Evolutionary conservation across 2,329 filamentous ascomycete genomes (phyloP).

Genomic region (Chaetomiaceae sp.): DNA sequence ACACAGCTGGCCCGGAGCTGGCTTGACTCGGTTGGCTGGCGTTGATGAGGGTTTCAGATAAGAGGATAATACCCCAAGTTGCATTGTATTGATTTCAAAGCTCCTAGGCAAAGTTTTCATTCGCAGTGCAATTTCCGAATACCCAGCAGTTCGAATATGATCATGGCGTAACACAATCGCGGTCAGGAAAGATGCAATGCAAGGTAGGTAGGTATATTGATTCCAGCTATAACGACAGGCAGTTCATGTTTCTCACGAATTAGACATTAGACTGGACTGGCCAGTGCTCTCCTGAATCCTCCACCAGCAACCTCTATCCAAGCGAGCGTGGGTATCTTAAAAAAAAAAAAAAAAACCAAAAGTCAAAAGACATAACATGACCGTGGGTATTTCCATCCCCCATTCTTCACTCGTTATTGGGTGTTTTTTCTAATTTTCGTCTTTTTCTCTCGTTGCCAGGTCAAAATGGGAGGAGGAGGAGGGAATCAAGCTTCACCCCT

Average conservation of each 20-base stretch:
- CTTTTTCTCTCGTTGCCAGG: background rate
- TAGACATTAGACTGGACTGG: conserved; percentile 8
- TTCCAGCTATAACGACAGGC: no score
- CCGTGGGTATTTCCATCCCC: background rate
- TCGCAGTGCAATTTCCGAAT: no score
- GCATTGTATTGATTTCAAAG: background rate
- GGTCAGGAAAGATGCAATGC: no score
- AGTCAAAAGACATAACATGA: background rate
- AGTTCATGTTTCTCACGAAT: conserved; percentile 5
- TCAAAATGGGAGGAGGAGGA: background rate
- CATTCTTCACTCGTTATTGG: background rate
- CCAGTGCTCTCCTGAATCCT: background rate
- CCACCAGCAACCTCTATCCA: conserved; percentile 2
- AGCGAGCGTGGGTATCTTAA: conserved; percentile 15
- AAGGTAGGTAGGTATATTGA: no score
- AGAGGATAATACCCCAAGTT: conserved; percentile 4
- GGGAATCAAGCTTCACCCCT: background rate
- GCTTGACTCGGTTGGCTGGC: background rate
- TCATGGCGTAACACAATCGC: no score
- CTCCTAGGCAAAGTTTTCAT: no score
- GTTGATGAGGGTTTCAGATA: background rate
- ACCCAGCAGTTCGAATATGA: no score
- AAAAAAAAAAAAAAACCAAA: background rate
- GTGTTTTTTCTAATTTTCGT: background rate
- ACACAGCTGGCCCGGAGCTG: background rate